These are phyloP conservation scores for Limnanthes douglasii DNA, from an alignment of 345 rosid species.

Conservation along the genomic window DNA sequence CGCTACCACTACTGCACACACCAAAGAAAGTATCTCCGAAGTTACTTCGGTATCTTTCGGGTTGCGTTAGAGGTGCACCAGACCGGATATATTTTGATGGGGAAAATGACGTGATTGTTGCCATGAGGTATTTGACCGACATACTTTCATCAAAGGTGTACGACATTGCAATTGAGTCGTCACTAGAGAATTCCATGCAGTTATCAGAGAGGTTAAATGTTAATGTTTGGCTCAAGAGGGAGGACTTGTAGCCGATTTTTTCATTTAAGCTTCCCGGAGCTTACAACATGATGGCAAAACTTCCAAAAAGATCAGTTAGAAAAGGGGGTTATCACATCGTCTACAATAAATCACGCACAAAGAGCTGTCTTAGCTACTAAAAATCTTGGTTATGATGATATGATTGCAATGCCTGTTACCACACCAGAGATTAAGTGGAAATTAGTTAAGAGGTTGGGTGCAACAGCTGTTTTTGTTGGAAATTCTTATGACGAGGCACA, in stretches of 20 bases:
- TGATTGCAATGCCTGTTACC: slow-evolving; percentile 84
- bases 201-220: slow-evolving; percentile 57
- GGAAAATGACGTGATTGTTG: slow-evolving; percentile 17
- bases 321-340: slow-evolving; percentile 82
- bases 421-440: slow-evolving; percentile 98
- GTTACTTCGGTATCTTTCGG: slow-evolving; percentile 64
- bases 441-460: slow-evolving; percentile 73
- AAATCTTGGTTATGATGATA: slow-evolving; percentile 51
- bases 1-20: background rate
- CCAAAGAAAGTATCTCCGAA: slow-evolving; percentile 30
- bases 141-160: slow-evolving; percentile 69
- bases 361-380: slow-evolving; percentile 88
- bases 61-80: slow-evolving; percentile 73
- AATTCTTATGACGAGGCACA: slow-evolving; percentile 95
- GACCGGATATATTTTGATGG: slow-evolving; percentile 16
- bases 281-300: slow-evolving; percentile 93
- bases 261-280: slow-evolving; percentile 97
- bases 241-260: slow-evolving; percentile 95
- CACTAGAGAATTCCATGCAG: slow-evolving; percentile 50
- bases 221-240: slow-evolving; percentile 61
- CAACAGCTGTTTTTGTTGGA: slow-evolving; percentile 70
- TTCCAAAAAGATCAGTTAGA: slow-evolving; percentile 46
- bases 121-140: slow-evolving; percentile 68
- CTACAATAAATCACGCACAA: slow-evolving; percentile 99
- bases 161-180: slow-evolving; percentile 72